Evolutionary conservation across 495 filamentous ascomycete genomes (phyloP), one percentile per base, ranked within the genome.

Genomic region (Xylaria sp.): DNA sequence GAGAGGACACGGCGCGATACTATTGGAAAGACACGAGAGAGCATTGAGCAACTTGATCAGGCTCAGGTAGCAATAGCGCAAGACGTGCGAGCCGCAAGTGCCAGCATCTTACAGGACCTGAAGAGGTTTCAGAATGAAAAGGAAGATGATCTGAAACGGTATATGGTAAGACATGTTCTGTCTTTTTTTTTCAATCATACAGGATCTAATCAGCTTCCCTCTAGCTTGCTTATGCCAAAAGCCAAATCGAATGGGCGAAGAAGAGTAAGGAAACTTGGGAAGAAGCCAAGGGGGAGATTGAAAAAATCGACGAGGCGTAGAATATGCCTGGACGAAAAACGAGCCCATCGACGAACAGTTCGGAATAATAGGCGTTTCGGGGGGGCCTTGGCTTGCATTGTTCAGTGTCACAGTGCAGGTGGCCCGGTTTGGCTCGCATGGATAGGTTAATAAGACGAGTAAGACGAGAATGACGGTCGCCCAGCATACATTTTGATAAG

Each of bases 201-300:
- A 5, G 24, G 21, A 46, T 43, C 61, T 71, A 71, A 71, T 44
- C 26, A 48, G 63, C 50, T 71, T 68, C 74, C 68, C 29, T 41
- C 24, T 69, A 98, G 95, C 87, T 97, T 73, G 92, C 94, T 57
- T 99, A 97, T 77, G 96, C 96, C 14, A 92, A 90, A 76, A 95
- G 91, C 79, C 96, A 99, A 78, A 91, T 99, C 69, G 94, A 98
- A 79, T 99, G 96, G 96, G 97, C 96, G n/a, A 94, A 91, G 80
- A 96, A 96, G 84, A 98, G 95, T 75, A 90, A 96, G 74, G 95
- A 97, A 76, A 93, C 93, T 3, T 99, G 96, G 96, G 93, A 94
- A 75, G 95, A 98, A 79, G 96, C 96, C 3, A 93, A 89, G 75
- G 91, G 90, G n/a, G 96, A 98, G 77, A 92, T 97, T 62, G 89